Base-by-base conservation (phyloP, 1,284 basidiomycete genomes). In the Prillingera fragicola region DNA sequence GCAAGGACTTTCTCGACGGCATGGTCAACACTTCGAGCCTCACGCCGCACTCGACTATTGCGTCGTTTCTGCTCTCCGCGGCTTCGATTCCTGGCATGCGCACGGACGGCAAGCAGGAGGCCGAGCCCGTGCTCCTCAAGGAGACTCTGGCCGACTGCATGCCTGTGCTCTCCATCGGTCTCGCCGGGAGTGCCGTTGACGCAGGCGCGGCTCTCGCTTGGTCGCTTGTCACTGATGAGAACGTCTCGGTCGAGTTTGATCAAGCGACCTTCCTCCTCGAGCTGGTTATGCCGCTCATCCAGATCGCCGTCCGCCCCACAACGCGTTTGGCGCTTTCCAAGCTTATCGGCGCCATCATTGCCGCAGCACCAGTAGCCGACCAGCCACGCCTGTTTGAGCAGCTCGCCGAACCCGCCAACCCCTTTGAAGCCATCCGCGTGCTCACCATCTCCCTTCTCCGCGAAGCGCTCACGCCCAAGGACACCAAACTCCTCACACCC, bases 371-470 rank as follows among this genome's bases (percentile, higher is more conserved):
- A 12, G 27, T 48, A 8, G 29, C 35, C 3, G 55, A 61, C 23
- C 52, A 60, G 36, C 50, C 61, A 19, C 29, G 54, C 13, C 50
- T 65, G 1, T 55, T 55, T 32, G 54, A 58, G 43, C 45, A 65
- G 59, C 48, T 67, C 5, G 39, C 66, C n/a, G 64, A 67, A 33
- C 60, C 62, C 12, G 43, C 49, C 3, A 64, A 67, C 43, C 64
- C 63, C 1, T 69, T 64, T 46, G 59, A 64, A 8, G 52, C 52
- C 10, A 47, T 67, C 21, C 52, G 63, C n/a, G 46, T 65, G 10
- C 50, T 59, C 37, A 42, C 50, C 8, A 42, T 69, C 10, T 52
- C 54, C 21, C 33, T 69, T 5, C 44, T 66, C 3, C 57, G 64
- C 10, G 56, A 66, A 23, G 41, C 55, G 32, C 36, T 36, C 7